A percentile compares a stretch with the other conserved stretches of the same genome.
Evolutionary conservation across 306 rosid species (phyloP).

Genomic region (Vigna trinervia): DNA sequence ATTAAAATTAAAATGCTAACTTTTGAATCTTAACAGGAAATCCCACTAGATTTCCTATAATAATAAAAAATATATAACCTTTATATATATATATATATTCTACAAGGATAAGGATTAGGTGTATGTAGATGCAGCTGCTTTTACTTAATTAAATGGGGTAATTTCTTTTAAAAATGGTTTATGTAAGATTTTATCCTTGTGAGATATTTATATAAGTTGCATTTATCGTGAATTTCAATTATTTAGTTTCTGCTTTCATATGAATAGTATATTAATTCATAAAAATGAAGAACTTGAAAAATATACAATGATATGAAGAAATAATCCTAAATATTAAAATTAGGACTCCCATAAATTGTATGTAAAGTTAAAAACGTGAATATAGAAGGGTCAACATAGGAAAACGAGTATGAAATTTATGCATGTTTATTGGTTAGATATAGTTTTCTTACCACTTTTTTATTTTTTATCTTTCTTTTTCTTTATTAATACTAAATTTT

Average conservation of each 20-base stretch:
- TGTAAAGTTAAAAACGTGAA: neutral
- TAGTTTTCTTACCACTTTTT: too few species aligned
- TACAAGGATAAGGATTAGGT: neutral
- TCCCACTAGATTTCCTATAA: neutral
- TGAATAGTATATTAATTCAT: neutral
- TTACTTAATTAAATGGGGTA: neutral
- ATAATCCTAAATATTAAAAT: too few species aligned
- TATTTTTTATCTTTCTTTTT: too few species aligned
- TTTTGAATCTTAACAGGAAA: neutral
- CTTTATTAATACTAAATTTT: too few species aligned
- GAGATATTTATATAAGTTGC: too few species aligned
- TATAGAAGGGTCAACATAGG: too few species aligned
- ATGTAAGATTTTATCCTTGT: too few species aligned
- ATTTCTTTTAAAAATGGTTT: too few species aligned
- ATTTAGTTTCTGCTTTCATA: neutral
- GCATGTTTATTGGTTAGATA: neutral
- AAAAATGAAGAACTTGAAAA: neutral
- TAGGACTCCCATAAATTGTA: too few species aligned
- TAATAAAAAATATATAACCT: neutral
- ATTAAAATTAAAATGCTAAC: neutral
- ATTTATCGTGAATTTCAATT: too few species aligned
- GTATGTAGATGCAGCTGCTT: neutral
- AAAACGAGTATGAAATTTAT: neutral
- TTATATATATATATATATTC: too few species aligned
- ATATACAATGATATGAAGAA: neutral